A percentile compares a stretch with the other conserved stretches of the same genome.
These are phyloP conservation scores for Microbotryum saponariae DNA, from an alignment of 1,284 basidiomycete species.

Conservation along the genomic window DNA sequence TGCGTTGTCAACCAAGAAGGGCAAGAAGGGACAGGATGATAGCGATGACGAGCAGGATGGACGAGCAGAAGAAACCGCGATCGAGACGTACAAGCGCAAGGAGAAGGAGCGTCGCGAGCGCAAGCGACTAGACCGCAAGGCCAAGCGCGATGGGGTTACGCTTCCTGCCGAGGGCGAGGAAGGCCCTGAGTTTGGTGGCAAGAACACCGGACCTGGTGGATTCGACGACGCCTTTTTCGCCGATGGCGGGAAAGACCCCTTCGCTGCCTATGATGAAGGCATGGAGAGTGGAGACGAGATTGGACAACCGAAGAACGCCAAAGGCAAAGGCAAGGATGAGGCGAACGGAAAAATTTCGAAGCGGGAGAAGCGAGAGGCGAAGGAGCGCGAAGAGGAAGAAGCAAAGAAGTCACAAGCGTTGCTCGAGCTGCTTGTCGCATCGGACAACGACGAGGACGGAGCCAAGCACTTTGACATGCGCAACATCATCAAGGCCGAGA, in stretches of 20 bases:
- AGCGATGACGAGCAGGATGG: constrained; percentile 41
- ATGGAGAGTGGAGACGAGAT: constrained; percentile 19
- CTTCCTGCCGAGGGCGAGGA: constrained; percentile 12
- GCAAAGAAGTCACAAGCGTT: constrained; percentile 49
- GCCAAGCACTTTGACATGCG: constrained; percentile 83
- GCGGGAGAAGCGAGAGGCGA: constrained; percentile 30
- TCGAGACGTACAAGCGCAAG: constrained; percentile 72
- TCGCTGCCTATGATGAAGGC: constrained; percentile 50
- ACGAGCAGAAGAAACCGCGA: constrained; percentile 59
- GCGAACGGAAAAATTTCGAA: constrained; percentile 39
- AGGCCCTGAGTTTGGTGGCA: constrained; percentile 13
- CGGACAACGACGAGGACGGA: constrained; percentile 49
- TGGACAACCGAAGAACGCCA: constrained; percentile 18
- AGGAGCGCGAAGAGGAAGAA: constrained; percentile 26
- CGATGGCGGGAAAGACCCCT: constrained; percentile 52
- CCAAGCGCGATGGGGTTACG: constrained; percentile 37
- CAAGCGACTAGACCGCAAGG: constrained; percentile 48
- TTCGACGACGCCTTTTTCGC: constrained; percentile 36
- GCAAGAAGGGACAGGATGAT: constrained; percentile 18
- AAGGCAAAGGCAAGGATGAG: constrained; percentile 31
- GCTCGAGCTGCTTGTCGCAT: constrained; percentile 56
- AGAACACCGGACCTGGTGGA: constrained; percentile 29
- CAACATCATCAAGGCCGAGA: constrained; percentile 78
- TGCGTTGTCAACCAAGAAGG: constrained; percentile 51
- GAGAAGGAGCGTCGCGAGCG: constrained; percentile 75